Conservation (phyloP, 768 basidiomycete species). For the Suillus alpinus region DNA sequence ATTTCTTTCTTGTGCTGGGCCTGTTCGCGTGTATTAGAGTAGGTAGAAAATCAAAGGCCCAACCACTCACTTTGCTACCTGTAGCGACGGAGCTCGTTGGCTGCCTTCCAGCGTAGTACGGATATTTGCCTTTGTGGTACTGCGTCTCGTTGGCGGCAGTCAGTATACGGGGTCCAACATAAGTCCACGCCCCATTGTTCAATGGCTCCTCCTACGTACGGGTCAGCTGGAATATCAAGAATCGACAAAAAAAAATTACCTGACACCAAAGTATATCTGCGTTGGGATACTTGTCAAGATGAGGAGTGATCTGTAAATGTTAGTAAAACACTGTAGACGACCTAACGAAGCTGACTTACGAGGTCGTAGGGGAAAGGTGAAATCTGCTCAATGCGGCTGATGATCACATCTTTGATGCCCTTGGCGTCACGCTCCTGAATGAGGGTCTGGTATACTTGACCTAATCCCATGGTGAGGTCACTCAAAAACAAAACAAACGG, state of each 20-base stretch:
- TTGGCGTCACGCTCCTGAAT: slow-evolving; percentile 87
- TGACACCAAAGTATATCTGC: slow-evolving; percentile 93
- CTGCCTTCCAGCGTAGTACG: slow-evolving; percentile 87
- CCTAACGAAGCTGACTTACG: slow-evolving; percentile 40
- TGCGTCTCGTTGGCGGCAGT: slow-evolving; percentile 90
- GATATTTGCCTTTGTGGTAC: slow-evolving; percentile 89
- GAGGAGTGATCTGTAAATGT: slow-evolving; percentile 69
- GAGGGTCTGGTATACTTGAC: slow-evolving; percentile 93
- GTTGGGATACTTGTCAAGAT: slow-evolving; percentile 96
- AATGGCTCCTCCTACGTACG: slow-evolving; percentile 78
- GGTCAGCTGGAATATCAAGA: slow-evolving; percentile 4
- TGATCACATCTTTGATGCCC: slow-evolving; percentile 90
- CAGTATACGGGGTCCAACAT: slow-evolving; percentile 89
- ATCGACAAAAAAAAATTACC: slow-evolving; percentile 32
- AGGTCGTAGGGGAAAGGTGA: slow-evolving; percentile 98
- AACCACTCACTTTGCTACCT: slow-evolving; percentile 71
- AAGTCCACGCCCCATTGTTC: slow-evolving; percentile 97
- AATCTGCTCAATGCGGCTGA: slow-evolving; percentile 91
- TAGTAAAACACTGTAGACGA: slow-evolving; percentile 4
- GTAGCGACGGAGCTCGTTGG: slow-evolving; percentile 92
- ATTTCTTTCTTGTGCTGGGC: slow-evolving; percentile 89
- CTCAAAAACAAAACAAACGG: slow-evolving; percentile 3
- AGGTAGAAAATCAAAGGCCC: background rate
- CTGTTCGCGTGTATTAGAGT: slow-evolving; percentile 37
- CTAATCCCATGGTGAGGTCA: slow-evolving; percentile 31